A percentile compares a stretch with the other conserved stretches of the same genome.
These are phyloP conservation scores for Chaetomium globosum DNA, from an alignment of 2,329 filamentous ascomycete species.

Conservation along the genomic window DNA sequence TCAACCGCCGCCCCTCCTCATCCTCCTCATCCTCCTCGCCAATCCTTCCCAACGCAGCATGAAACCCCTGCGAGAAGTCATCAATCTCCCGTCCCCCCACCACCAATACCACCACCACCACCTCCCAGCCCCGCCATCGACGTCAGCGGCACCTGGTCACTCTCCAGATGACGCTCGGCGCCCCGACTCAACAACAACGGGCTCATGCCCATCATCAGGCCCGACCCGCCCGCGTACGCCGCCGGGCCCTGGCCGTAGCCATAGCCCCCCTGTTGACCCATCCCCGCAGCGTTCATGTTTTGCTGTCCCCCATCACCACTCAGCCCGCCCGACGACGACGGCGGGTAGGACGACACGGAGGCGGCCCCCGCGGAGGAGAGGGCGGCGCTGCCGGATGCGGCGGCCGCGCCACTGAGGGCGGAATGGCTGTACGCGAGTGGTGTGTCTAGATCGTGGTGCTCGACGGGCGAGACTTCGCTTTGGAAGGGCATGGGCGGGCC, in stretches of 20 bases:
- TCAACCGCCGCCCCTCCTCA: constrained; percentile 11
- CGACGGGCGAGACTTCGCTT: constrained; percentile 30
- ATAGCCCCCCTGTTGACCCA: constrained; percentile 11
- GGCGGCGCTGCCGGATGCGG: not conserved
- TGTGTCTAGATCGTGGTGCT: constrained; percentile 28
- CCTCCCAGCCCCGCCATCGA: not conserved
- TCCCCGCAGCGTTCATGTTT: not conserved
- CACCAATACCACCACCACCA: not conserved
- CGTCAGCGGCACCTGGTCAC: constrained; percentile 47
- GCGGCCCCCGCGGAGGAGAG: constrained; percentile 7
- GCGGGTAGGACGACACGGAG: constrained; percentile 33
- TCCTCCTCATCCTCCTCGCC: constrained; percentile 47
- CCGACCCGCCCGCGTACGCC: constrained; percentile 28
- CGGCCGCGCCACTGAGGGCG: not conserved
- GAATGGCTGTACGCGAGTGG: constrained; percentile 31
- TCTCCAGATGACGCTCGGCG: constrained; percentile 34
- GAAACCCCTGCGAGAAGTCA: constrained; percentile 51
- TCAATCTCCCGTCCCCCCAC: constrained; percentile 45
- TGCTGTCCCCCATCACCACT: constrained; percentile 12
- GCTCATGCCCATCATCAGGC: constrained; percentile 15
- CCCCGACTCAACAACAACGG: constrained; percentile 16
- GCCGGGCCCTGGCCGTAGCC: constrained; percentile 20
- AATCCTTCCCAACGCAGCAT: constrained; percentile 46
- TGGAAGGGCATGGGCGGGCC: constrained; percentile 29
- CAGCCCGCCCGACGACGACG: constrained; percentile 19